phyloP scores from a whole-genome alignment of 176 grass and related monocot genomes.

The Triticum timopheevii region DNA sequence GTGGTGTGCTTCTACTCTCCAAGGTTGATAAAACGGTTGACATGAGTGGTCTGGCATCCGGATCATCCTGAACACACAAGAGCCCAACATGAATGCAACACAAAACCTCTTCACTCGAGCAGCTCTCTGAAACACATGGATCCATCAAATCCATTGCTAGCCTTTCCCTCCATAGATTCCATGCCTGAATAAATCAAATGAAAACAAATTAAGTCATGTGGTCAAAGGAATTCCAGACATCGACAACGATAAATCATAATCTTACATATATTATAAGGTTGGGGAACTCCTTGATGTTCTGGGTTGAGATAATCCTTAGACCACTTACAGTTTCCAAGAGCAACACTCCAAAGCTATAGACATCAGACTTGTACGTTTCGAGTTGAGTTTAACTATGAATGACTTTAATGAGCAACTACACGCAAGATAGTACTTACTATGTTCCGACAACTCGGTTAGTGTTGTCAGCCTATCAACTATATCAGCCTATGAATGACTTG shows the following conservation, averaged over 20 bases:
- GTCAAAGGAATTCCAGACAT: neutral
- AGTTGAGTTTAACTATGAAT: neutral
- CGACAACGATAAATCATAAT: neutral
- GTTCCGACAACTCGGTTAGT: slow-evolving; percentile 53
- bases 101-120: slow-evolving; percentile 30
- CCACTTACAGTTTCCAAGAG: slow-evolving; percentile 51
- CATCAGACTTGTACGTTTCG: slow-evolving; percentile 4
- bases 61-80: slow-evolving; percentile 51
- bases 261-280: slow-evolving; percentile 54
- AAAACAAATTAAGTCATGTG: neutral
- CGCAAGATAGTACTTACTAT: slow-evolving; percentile 34
- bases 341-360: slow-evolving; percentile 51
- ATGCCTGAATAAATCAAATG: slow-evolving; percentile 32
- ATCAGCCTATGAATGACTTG: no score
- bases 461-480: neutral
- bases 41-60: slow-evolving; percentile 52
- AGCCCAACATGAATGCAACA: slow-evolving; percentile 49
- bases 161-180: neutral
- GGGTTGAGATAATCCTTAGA: slow-evolving; percentile 32
- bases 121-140: slow-evolving; percentile 24
- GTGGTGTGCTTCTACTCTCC: slow-evolving; percentile 3
- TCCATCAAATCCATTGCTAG: no score
- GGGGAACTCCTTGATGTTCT: slow-evolving; percentile 30
- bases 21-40: slow-evolving; percentile 18
- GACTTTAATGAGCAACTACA: neutral